Base-by-base conservation (phyloP, 2,329 filamentous ascomycete genomes). In the Stagonosporopsis cucurbitacearum region DNA sequence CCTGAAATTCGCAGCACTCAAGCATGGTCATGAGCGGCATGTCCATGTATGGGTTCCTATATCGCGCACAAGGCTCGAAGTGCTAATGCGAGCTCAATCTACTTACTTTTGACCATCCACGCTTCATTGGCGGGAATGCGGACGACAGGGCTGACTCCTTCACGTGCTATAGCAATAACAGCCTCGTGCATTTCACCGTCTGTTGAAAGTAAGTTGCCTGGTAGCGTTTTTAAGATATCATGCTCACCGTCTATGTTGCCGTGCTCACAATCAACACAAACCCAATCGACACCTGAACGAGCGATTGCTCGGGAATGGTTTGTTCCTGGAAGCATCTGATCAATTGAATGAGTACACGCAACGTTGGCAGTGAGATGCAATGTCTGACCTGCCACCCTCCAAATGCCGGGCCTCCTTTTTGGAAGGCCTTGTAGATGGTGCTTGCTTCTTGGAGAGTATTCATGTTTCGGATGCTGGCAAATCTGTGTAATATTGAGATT, bases 61-160 rank as follows among this genome's bases (percentile, higher is more conserved):
- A n/a, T n/a, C n/a, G n/a, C 17, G 17, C 9, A 19, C 15, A 5
- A 17, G 13, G 9, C n/a, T 13, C n/a, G n/a, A 11, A 5, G 32
- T 4, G 3, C 15, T 43, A 13, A 12, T 43, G 23, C 15, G 19
- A 6, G 7, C 13, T 32, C 4, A 23, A 35, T 8, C 15, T 23
- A 65, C 74, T 54, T 69, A 79, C 84, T 76, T 68, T 87, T 86
- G 54, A 86, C 82, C 83, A 86, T 85, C 84, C 83, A 86, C 43
- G 80, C 77, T 72, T 86, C 82, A 52, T 84, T 84, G 23, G 82
- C 82, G 13, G 82, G 78, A 37, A 86, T 81, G 47, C 77, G 72
- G 19, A 81, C 78, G 12, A 80, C 60, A 5, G 79, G 78, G 33
- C 73, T 77, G 22, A 79, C 75, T 12, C 77, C 77, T 48, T 76